These are phyloP conservation scores for Adansonia gregorii DNA, from an alignment of 441 rosid genomes.

Conservation along the genomic window DNA sequence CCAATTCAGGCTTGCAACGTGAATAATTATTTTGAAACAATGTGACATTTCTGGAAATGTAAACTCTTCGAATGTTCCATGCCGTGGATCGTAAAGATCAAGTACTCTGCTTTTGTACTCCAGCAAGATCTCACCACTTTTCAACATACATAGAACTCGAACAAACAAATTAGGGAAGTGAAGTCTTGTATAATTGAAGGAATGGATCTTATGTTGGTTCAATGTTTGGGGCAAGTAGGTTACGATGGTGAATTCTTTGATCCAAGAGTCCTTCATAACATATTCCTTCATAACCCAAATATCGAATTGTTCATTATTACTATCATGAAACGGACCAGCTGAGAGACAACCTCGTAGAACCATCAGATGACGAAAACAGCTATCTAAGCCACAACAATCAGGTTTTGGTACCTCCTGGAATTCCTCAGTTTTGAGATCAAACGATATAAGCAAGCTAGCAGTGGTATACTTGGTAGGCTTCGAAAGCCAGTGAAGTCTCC, in stretches of 20 bases:
- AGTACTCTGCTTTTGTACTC: constrained; percentile 64
- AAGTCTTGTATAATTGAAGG: background rate
- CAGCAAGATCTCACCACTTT: constrained; percentile 64
- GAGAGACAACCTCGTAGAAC: constrained; percentile 60
- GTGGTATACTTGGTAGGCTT: constrained; percentile 51
- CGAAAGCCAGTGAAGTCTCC: constrained; percentile 79
- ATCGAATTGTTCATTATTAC: constrained; percentile 57
- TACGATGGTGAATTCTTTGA: constrained; percentile 58
- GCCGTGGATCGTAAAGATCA: constrained; percentile 55
- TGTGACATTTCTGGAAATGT: constrained; percentile 54
- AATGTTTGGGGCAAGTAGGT: constrained; percentile 16
- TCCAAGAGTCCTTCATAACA: constrained; percentile 69
- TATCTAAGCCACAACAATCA: constrained; percentile 51
- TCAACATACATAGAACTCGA: constrained; percentile 53
- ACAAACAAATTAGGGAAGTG: constrained; percentile 23
- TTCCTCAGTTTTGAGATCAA: constrained; percentile 68
- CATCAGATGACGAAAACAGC: constrained; percentile 56
- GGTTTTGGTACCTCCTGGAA: constrained; percentile 73
- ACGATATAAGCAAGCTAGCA: constrained; percentile 57
- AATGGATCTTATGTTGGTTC: background rate
- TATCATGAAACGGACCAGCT: constrained; percentile 56
- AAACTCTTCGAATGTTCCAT: constrained; percentile 61
- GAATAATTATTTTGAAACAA: constrained; percentile 68
- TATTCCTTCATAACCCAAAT: constrained; percentile 85
- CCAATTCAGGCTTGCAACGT: constrained; percentile 68